Percentiles rank a stretch among this genome's conserved stretches.
Evolutionary conservation across 768 basidiomycete genomes (phyloP).

Genomic region (Podaxis mareebaensis): DNA sequence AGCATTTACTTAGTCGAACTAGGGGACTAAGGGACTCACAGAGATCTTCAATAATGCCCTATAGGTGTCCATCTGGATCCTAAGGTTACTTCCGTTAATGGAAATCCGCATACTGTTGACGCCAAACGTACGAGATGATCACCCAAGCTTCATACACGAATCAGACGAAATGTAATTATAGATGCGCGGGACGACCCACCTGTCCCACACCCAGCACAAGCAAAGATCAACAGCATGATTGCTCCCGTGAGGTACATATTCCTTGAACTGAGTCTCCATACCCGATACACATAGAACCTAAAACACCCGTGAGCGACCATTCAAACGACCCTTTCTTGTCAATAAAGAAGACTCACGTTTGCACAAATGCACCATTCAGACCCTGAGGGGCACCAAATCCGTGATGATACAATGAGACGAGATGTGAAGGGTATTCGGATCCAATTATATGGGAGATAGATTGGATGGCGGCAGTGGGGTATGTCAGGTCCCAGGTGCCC

Average conservation of each 20-base stretch:
- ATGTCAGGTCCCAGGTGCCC: background rate
- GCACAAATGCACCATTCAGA: slow-evolving; percentile 51
- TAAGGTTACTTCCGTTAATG: slow-evolving; percentile 15
- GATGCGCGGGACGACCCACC: slow-evolving; percentile 24
- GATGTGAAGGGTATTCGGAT: background rate
- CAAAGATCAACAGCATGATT: slow-evolving; percentile 33
- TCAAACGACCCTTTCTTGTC: background rate
- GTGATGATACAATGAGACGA: slow-evolving; percentile 7
- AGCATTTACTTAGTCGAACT: background rate
- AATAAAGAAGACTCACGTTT: slow-evolving; percentile 35
- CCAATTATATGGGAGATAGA: background rate
- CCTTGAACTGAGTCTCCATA: slow-evolving; percentile 48
- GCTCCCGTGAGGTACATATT: slow-evolving; percentile 33
- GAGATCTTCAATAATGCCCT: slow-evolving; percentile 33
- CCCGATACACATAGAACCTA: slow-evolving; percentile 50
- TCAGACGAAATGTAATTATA: background rate
- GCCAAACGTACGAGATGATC: slow-evolving; percentile 36
- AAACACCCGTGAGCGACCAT: background rate
- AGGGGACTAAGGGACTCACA: slow-evolving; percentile 24
- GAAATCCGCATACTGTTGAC: background rate
- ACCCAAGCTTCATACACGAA: slow-evolving; percentile 36
- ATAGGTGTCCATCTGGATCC: slow-evolving; percentile 40
- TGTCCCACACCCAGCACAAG: slow-evolving; percentile 34
- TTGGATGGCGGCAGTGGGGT: background rate
- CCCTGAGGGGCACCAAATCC: slow-evolving; percentile 33